Evolutionary conservation across 73 alveolate species (phyloP), one percentile per base, ranked within the genome.

Genomic region (Tetrahymena thermophila): DNA sequence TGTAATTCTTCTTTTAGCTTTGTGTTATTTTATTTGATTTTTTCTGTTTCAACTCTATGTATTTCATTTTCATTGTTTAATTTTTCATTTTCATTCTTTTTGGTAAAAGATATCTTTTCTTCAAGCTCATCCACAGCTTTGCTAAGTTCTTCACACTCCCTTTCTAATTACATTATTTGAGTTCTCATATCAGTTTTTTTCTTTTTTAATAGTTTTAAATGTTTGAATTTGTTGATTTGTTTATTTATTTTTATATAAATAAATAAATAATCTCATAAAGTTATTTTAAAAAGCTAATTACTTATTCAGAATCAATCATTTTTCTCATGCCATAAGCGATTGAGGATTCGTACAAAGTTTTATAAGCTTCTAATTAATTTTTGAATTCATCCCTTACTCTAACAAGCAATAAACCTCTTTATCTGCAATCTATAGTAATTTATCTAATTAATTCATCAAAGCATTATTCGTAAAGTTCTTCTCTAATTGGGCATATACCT

Each of bases 301-400:
- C 89, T n/a, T 71, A 93, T 89, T 95, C 97, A 85, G 97, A 94
- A 95, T 95, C 97, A 21, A 95, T 95, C 97, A 95, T 95, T 97
- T 99, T 99, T 89, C 99, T 96, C 99, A 99, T 98, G 89, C 99
- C 99, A 96, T 96, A 99, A 38, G 99, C 99, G 37, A 99, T 98
- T 16, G 99, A 97, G 94, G 99, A 96, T 97, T 99, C 99, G 96
- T 99, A 99, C 94, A 99, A 97, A 43, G 99, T 98, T 96, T 99
- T 97, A 95, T 99, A 99, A 23, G 99, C 99, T 58, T 98, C 94
- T 84, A 95, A 95, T 95, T 95, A 25, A 95, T 89, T 95, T 35
- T 94, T 40, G 21, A 95, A 95, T 55, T 95, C 97, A 34, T 95
- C 94, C 35, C 97, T 85, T 2, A 95, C 97, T 95, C 97, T 71